phyloP scores from a whole-genome alignment of 2,329 filamentous ascomycete genomes.

The Penicillium janthinellum region DNA sequence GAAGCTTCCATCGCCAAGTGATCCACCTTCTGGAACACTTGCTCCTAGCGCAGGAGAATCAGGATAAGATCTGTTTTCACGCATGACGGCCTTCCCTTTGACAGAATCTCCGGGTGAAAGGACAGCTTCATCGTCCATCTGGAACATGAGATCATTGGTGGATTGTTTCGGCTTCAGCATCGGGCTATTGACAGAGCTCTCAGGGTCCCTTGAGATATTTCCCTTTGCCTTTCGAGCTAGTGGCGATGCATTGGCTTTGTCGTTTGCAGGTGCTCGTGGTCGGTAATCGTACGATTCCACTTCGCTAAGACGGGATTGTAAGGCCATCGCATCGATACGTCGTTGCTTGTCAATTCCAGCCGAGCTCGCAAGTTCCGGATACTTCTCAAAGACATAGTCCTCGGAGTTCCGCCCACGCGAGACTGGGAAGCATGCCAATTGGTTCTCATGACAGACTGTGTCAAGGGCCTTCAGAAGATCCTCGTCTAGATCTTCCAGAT shows the following conservation, averaged over 20 bases:
- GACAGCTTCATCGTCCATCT: constrained; percentile 80
- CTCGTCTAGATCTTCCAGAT: constrained; percentile 82
- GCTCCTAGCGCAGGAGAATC: constrained; percentile 31
- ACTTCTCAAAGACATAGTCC: constrained; percentile 45
- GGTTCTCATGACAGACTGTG: constrained; percentile 76
- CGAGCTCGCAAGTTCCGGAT: constrained; percentile 47
- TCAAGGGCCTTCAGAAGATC: constrained; percentile 82
- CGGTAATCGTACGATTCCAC: constrained; percentile 68
- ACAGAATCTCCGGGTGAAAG: constrained; percentile 27
- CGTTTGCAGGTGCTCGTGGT: constrained; percentile 63
- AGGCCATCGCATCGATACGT: constrained; percentile 75
- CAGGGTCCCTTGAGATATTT: constrained; percentile 42
- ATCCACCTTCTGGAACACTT: constrained; percentile 31
- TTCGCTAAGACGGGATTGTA: constrained; percentile 64
- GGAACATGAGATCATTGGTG: constrained; percentile 79
- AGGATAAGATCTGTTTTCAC: constrained; percentile 25
- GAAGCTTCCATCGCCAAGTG: constrained; percentile 29
- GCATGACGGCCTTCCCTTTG: constrained; percentile 36
- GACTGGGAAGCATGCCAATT: constrained; percentile 74
- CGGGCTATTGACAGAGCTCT: constrained; percentile 62
- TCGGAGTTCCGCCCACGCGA: constrained; percentile 75
- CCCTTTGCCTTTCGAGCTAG: constrained; percentile 46
- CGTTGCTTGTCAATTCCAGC: constrained; percentile 54
- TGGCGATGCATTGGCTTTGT: constrained; percentile 59
- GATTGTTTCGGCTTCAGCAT: constrained; percentile 69